Evolutionary conservation across 805 yeast genomes (phyloP).

Genomic region (Suhomyces sp.): DNA sequence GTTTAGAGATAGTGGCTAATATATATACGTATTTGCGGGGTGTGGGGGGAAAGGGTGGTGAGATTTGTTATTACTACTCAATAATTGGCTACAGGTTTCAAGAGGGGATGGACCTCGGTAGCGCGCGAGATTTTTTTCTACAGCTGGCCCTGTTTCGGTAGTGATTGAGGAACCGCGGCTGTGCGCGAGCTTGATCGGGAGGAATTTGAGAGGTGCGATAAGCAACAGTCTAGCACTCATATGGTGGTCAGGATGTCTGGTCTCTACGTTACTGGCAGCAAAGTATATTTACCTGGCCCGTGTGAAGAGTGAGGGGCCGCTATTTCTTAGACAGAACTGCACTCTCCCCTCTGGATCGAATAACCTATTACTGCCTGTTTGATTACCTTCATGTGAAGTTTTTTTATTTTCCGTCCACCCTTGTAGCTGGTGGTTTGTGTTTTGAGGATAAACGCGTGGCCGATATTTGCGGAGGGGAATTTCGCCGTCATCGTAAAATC

Average conservation of each 20-base stretch:
- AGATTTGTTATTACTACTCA: background rate
- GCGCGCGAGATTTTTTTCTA: background rate
- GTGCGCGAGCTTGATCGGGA: background rate
- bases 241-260: background rate
- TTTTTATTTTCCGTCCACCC: background rate
- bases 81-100: background rate
- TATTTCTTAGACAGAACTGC: background rate
- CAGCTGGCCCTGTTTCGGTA: background rate
- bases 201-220: background rate
- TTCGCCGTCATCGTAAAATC: background rate
- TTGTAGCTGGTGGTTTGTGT: background rate
- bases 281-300: background rate
- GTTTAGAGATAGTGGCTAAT: background rate
- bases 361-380: background rate
- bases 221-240: background rate
- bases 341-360: background rate
- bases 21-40: conserved; percentile 3
- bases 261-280: background rate
- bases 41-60: background rate
- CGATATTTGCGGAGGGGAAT: background rate
- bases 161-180: background rate
- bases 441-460: background rate
- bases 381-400: background rate
- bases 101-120: conserved; percentile 2
- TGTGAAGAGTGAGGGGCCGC: background rate